Percentiles rank a stretch among this genome's conserved stretches.
These are phyloP conservation scores for Blastobotrys indianensis DNA, from an alignment of 1,139 yeast genomes.

Conservation along the genomic window DNA sequence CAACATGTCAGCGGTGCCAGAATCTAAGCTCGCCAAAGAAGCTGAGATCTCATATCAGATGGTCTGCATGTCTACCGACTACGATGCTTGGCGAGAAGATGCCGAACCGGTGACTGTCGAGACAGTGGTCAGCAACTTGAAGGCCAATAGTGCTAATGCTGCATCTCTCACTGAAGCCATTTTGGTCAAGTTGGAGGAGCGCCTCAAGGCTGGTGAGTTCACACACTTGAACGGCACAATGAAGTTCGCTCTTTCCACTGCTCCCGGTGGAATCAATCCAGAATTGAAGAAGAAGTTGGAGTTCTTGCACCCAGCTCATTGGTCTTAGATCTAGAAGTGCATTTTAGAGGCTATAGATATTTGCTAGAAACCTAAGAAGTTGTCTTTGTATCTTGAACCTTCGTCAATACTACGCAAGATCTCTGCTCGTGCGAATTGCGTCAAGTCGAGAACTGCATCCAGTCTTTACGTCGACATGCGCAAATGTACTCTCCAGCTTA, in stretches of 20 bases:
- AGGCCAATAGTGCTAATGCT: constrained; percentile 85
- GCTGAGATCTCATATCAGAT: constrained; percentile 96
- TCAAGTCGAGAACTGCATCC: no score
- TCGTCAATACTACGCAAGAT: no score
- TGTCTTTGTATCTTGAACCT: no score
- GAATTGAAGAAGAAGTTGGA: constrained; percentile 75
- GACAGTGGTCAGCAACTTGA: constrained; percentile 84
- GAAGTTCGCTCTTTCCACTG: constrained; percentile 77
- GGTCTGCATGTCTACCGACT: constrained; percentile 98
- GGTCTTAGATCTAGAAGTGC: constrained; percentile 36
- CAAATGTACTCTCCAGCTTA: no score
- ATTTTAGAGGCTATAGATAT: neutral
- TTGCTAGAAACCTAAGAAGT: neutral
- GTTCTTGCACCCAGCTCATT: constrained; percentile 88
- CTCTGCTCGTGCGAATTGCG: no score
- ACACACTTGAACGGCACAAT: constrained; percentile 73
- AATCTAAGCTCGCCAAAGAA: constrained; percentile 92
- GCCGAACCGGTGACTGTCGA: constrained; percentile 97
- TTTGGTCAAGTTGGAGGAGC: constrained; percentile 59
- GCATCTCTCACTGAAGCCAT: constrained; percentile 65
- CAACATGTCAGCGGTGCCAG: constrained; percentile 95
- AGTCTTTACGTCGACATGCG: no score
- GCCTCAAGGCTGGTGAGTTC: constrained; percentile 51
- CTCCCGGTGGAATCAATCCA: constrained; percentile 66
- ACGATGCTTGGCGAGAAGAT: constrained; percentile 95